Conservation (phyloP, 1,139 yeast species). For the Casaregolazyma suthepensis region DNA sequence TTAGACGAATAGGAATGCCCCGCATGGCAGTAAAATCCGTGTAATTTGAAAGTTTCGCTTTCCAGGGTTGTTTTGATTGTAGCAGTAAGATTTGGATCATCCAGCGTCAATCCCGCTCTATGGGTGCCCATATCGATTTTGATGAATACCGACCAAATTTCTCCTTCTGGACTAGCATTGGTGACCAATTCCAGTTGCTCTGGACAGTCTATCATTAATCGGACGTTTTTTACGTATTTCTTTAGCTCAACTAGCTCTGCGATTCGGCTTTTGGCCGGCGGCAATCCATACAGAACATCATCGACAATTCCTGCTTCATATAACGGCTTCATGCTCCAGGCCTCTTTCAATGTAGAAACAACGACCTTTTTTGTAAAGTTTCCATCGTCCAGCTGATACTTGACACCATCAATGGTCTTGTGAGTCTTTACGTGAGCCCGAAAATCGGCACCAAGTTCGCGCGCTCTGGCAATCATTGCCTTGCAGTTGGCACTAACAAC, state of each 20-base stretch:
- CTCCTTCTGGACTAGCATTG: slow-evolving; percentile 35
- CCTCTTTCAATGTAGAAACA: slow-evolving; percentile 69
- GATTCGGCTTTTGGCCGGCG: slow-evolving; percentile 49
- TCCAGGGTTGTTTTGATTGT: slow-evolving; percentile 26
- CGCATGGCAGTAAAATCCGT: slow-evolving; percentile 74
- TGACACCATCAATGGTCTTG: slow-evolving; percentile 48
- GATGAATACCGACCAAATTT: slow-evolving; percentile 41
- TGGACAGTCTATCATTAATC: slow-evolving; percentile 57
- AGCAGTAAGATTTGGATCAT: slow-evolving; percentile 27
- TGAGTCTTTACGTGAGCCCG: slow-evolving; percentile 76
- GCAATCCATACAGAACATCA: slow-evolving; percentile 66
- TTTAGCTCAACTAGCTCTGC: slow-evolving; percentile 44
- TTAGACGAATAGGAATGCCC: slow-evolving; percentile 63
- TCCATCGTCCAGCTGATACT: slow-evolving; percentile 37
- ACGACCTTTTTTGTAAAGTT: slow-evolving; percentile 43
- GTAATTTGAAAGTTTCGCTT: slow-evolving; percentile 29
- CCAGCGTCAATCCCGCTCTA: slow-evolving; percentile 40
- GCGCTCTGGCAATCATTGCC: slow-evolving; percentile 31
- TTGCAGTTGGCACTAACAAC: slow-evolving; percentile 22
- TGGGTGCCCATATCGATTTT: slow-evolving; percentile 45
- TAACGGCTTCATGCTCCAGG: slow-evolving; percentile 48
- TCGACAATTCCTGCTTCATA: slow-evolving; percentile 40
- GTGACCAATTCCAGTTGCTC: slow-evolving; percentile 49
- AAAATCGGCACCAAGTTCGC: slow-evolving; percentile 48
- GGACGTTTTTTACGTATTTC: slow-evolving; percentile 20